Conservation (phyloP, 805 yeast genomes). For the Candida qinlingensis region DNA sequence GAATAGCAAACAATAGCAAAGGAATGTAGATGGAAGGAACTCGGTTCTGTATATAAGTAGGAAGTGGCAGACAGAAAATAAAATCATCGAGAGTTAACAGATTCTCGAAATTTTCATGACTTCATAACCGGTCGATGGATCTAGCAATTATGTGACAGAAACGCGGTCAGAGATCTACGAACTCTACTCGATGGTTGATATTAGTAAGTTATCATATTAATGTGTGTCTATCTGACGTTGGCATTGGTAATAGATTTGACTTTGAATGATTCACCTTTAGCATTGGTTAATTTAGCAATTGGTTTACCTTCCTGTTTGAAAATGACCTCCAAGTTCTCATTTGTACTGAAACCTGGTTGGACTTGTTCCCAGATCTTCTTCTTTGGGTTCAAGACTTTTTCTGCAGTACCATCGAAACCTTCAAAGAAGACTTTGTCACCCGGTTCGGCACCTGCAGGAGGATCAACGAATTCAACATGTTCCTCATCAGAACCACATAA, state of each 20-base stretch:
- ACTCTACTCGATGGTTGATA: too few relatives aligned
- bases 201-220: too few relatives aligned
- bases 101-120: too few relatives aligned
- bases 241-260: slow-evolving; percentile 71
- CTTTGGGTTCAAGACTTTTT: slow-evolving; percentile 91
- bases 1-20: not conserved
- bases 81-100: too few relatives aligned
- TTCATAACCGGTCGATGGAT: too few relatives aligned
- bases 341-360: slow-evolving; percentile 88
- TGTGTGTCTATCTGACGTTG: slow-evolving; percentile 55
- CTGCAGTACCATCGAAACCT: slow-evolving; percentile 84
- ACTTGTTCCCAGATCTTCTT: slow-evolving; percentile 96
- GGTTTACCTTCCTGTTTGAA: slow-evolving; percentile 77
- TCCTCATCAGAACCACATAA: slow-evolving; percentile 81
- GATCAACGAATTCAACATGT: slow-evolving; percentile 88
- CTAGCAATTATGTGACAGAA: too few relatives aligned
- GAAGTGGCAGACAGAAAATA: not conserved
- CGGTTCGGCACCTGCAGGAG: slow-evolving; percentile 87
- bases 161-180: too few relatives aligned
- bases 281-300: slow-evolving; percentile 63
- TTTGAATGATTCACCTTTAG: slow-evolving; percentile 72
- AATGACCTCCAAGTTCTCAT: slow-evolving; percentile 67
- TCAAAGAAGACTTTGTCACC: slow-evolving; percentile 97
- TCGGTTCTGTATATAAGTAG: not conserved
- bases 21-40: not conserved